A percentile compares a stretch with the other conserved stretches of the same genome.
phyloP scores from a whole-genome alignment of 345 rosid species.

The Pugionium dolabratum region DNA sequence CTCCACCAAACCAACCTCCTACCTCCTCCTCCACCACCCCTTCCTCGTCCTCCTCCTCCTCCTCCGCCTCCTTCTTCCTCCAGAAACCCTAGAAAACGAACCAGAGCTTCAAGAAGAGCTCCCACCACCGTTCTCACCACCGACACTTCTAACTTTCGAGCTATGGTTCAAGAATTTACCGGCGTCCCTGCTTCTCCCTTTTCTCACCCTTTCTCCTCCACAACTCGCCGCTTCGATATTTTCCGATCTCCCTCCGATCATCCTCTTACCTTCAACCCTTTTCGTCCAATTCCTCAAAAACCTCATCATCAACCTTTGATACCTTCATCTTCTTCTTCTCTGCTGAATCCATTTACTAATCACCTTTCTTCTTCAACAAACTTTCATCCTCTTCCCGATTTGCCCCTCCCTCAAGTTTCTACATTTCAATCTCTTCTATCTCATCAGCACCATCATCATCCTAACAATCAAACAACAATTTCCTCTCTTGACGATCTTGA shows the following conservation, averaged over 20 bases:
- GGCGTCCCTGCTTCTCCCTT: constrained; percentile 86
- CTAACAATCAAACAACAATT: constrained; percentile 17
- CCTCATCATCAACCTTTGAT: constrained; percentile 46
- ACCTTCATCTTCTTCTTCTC: constrained; percentile 38
- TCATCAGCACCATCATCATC: constrained; percentile 29
- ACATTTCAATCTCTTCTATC: constrained; percentile 35
- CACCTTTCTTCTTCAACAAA: constrained; percentile 38
- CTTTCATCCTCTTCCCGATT: constrained; percentile 42
- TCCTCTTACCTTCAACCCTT: constrained; percentile 50
- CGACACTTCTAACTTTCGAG: constrained; percentile 83
- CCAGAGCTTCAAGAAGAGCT: constrained; percentile 86
- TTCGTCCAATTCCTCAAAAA: constrained; percentile 58
- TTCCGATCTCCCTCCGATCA: constrained; percentile 47
- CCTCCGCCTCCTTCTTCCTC: constrained; percentile 17
- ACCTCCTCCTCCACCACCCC: constrained; percentile 39
- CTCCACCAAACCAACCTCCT: constrained; percentile 39
- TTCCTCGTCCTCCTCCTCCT: constrained; percentile 34
- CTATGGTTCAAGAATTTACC: constrained; percentile 96
- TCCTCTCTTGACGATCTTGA: constrained; percentile 30
- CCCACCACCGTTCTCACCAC: constrained; percentile 89
- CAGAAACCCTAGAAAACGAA: constrained; percentile 76
- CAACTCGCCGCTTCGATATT: constrained; percentile 62
- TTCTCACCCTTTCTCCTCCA: constrained; percentile 56
- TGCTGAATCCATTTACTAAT: constrained; percentile 15
- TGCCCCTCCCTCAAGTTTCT: constrained; percentile 33